These are phyloP conservation scores for Coemansia erecta DNA, from an alignment of 192 early-diverging fungal species.

Conservation along the genomic window DNA sequence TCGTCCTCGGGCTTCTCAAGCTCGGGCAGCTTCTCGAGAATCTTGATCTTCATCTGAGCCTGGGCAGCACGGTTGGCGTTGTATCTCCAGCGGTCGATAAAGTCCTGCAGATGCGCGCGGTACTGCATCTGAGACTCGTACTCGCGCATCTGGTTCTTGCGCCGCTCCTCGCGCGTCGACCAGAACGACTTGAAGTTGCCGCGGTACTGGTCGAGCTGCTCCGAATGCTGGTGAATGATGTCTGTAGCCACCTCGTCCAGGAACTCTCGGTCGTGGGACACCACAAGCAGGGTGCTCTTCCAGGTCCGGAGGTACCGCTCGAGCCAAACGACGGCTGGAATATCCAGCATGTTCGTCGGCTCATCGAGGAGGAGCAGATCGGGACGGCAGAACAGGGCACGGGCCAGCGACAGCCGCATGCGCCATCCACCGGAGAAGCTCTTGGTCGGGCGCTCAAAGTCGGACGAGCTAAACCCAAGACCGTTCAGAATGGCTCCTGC, in stretches of 20 bases:
- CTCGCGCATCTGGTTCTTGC: constrained; percentile 86
- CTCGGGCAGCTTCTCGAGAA: constrained; percentile 93
- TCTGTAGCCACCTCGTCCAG: constrained; percentile 96
- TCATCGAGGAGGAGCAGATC: constrained; percentile 89
- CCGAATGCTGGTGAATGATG: constrained; percentile 94
- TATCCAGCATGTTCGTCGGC: constrained; percentile 89
- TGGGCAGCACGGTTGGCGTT: constrained; percentile 97
- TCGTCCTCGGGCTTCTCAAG: constrained; percentile 84
- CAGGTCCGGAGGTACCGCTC: constrained; percentile 91
- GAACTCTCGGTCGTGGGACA: constrained; percentile 98
- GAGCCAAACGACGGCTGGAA: constrained; percentile 98
- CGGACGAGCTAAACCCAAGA: constrained; percentile 84
- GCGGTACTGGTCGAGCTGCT: constrained; percentile 88
- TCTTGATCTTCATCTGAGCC: constrained; percentile 97
- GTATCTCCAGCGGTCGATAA: constrained; percentile 98
- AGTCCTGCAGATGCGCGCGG: constrained; percentile 93
- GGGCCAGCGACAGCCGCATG: constrained; percentile 95
- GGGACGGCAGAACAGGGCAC: constrained; percentile 96
- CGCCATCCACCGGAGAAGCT: constrained; percentile 99
- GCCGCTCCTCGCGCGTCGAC: constrained; percentile 85
- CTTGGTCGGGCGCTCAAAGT: constrained; percentile 82
- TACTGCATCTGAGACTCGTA: constrained; percentile 95
- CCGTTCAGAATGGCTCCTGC: constrained; percentile 95
- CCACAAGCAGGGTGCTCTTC: constrained; percentile 89
- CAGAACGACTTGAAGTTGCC: constrained; percentile 94